Conservation (phyloP, 2,329 filamentous ascomycete genomes). For the Xylaria sp. region DNA sequence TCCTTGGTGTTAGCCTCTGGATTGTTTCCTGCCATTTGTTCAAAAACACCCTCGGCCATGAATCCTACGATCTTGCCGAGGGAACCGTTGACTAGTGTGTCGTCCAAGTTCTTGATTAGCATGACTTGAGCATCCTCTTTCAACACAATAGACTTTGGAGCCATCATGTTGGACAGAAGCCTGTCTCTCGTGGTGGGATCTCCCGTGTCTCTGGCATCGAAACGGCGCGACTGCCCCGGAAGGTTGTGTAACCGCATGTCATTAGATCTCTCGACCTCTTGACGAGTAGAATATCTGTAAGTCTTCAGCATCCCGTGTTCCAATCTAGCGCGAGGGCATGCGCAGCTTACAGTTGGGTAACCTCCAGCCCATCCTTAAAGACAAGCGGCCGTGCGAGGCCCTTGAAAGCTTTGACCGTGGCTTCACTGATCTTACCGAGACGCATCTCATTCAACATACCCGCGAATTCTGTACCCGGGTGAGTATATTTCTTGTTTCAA, state of each 20-base stretch:
- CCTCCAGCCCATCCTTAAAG: constrained; percentile 69
- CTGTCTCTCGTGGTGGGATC: constrained; percentile 68
- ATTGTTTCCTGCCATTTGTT: constrained; percentile 9
- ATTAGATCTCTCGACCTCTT: constrained; percentile 87
- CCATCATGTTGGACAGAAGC: constrained; percentile 86
- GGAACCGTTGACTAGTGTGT: constrained; percentile 88
- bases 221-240: constrained; percentile 61
- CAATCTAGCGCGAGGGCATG: background rate
- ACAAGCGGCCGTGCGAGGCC: constrained; percentile 63
- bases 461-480: constrained; percentile 61
- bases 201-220: constrained; percentile 70
- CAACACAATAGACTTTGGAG: constrained; percentile 70
- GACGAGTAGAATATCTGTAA: constrained; percentile 72
- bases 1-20: constrained; percentile 35
- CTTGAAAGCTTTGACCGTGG: constrained; percentile 72
- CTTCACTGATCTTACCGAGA: constrained; percentile 70
- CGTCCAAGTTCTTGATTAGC: constrained; percentile 99
- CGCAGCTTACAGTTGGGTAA: constrained; percentile 66
- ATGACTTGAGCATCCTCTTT: constrained; percentile 96
- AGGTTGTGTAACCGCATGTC: constrained; percentile 65
- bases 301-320: constrained; percentile 11
- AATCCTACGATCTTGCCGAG: constrained; percentile 80
- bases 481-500: background rate
- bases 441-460: constrained; percentile 98
- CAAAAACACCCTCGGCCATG: constrained; percentile 49